Conservation (phyloP, 768 basidiomycete species). For the Macrocybe gigantea region DNA sequence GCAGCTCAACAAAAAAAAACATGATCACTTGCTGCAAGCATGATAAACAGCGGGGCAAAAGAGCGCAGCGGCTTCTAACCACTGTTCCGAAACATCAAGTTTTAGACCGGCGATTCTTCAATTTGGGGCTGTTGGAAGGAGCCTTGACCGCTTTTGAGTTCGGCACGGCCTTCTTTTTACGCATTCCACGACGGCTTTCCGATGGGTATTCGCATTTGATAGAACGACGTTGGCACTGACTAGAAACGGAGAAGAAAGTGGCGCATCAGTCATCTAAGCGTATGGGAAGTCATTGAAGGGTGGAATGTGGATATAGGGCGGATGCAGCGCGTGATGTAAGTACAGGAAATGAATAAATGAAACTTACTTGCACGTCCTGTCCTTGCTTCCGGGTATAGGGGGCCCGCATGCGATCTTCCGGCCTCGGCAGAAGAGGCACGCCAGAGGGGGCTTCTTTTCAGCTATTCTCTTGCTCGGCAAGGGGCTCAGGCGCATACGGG, state of each 20-base stretch:
- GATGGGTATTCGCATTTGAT: conserved; percentile 67
- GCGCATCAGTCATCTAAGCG: background rate
- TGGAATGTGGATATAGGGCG: conserved; percentile 7
- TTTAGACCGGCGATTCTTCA: too few species aligned
- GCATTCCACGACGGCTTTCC: conserved; percentile 66
- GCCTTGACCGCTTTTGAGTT: background rate
- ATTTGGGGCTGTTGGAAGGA: too few species aligned
- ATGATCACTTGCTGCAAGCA: too few species aligned
- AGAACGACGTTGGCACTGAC: conserved; percentile 68
- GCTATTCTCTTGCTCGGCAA: conserved; percentile 23
- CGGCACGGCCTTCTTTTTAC: conserved; percentile 37
- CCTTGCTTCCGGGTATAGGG: conserved; percentile 43
- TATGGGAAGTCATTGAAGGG: conserved; percentile 6
- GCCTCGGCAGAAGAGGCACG: conserved; percentile 61
- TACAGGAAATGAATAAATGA: conserved; percentile 3
- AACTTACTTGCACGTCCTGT: conserved; percentile 64
- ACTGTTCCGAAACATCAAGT: too few species aligned
- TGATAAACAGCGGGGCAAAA: too few species aligned
- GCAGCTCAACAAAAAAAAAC: too few species aligned
- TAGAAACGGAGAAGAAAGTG: conserved; percentile 21
- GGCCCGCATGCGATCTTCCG: conserved; percentile 68
- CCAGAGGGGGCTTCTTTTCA: conserved; percentile 54
- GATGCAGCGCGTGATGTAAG: background rate
- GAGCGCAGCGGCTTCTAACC: too few species aligned
- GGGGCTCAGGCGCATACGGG: conserved; percentile 19